Conservation (phyloP, 2,329 filamentous ascomycete genomes). For the Monilinia aucupariae region DNA sequence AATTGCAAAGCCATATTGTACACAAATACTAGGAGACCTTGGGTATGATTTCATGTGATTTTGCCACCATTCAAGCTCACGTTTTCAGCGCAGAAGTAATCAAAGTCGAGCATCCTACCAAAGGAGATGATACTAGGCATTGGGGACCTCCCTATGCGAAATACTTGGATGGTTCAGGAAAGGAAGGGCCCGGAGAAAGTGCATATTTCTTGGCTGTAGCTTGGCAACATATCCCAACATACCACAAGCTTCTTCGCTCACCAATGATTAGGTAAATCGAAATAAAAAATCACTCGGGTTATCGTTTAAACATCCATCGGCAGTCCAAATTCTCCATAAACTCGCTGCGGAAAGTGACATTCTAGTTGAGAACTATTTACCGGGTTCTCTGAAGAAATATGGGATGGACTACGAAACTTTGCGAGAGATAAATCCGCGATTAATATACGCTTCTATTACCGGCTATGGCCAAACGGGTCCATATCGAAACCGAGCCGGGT, state of each 20-base stretch:
- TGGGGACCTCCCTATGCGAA: slow-evolving; percentile 94
- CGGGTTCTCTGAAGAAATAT: slow-evolving; percentile 85
- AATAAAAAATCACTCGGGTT: slow-evolving; percentile 94
- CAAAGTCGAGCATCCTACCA: slow-evolving; percentile 89
- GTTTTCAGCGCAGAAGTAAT: slow-evolving; percentile 78
- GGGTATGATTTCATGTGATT: slow-evolving; percentile 54
- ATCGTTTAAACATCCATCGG: slow-evolving; percentile 80
- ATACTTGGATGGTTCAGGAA: slow-evolving; percentile 56
- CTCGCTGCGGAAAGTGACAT: slow-evolving; percentile 83
- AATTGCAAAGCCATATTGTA: slow-evolving; percentile 75
- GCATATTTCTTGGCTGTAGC: slow-evolving; percentile 86
- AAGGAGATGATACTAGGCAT: slow-evolving; percentile 88
- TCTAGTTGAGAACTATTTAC: slow-evolving; percentile 94
- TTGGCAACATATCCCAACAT: neutral
- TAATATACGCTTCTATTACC: slow-evolving; percentile 95
- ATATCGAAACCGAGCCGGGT: slow-evolving; percentile 79
- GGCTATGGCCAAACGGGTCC: slow-evolving; percentile 95
- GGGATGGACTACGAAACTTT: slow-evolving; percentile 81
- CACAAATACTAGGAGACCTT: slow-evolving; percentile 91
- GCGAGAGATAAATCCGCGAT: slow-evolving; percentile 70
- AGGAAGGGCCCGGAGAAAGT: slow-evolving; percentile 75
- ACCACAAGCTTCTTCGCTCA: slow-evolving; percentile 15
- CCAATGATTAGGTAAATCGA: slow-evolving; percentile 66
- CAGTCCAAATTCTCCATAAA: slow-evolving; percentile 80
- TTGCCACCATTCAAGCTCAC: slow-evolving; percentile 16